Base-by-base conservation (phyloP, 1,284 basidiomycete species). In the Ganoderma lingzhi region DNA sequence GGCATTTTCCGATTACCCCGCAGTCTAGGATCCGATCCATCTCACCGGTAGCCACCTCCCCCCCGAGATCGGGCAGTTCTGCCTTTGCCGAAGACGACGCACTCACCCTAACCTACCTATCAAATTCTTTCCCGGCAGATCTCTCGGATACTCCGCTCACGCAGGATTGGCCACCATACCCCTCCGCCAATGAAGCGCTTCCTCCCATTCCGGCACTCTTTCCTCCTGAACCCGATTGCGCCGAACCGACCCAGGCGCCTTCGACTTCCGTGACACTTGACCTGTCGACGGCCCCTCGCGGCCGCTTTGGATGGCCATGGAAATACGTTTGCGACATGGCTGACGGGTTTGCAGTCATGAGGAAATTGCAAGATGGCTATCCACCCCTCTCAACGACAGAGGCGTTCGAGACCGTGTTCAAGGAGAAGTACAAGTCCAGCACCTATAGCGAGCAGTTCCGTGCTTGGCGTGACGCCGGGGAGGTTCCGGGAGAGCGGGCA, bases 261-360 rank as follows among this genome's bases (percentile, higher is more conserved):
- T 23, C 23, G 23, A 23, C 23, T 23, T 2, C 28, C 10, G 28
- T 6, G 23, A 2, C 28, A 10, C 51, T 53, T 5, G 51, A 53
- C n/a, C 23, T 53, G 14, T n/a, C 51, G 3, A 30, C 23, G 2
- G 51, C 51, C 2, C 51, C 51, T 53, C 51, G 51, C 23, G 51
- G 51, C 3, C 51, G 51, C 23, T 12, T 15, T 28, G 23, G 23
- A 28, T 53, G 51, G 51, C 51, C 51, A 4, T 53, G 51, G 51
- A 53, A 53, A 28, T 53, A 53, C 19, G 51, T 53, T 3, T 53
- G 51, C 51, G 51, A 53, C 28, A 53, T 53, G 51, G 51, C 51
- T 2, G 23, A 28, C 1, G 51, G 51, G 2, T 30, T 53, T 53
- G 28, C 51, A 0, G 51, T 28, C 51, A 53, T 53, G 51, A 23